Percentiles rank a stretch among this genome's conserved stretches.
These are phyloP conservation scores for Metarhizium rileyi DNA, from an alignment of 2,329 filamentous ascomycete genomes.

Conservation along the genomic window DNA sequence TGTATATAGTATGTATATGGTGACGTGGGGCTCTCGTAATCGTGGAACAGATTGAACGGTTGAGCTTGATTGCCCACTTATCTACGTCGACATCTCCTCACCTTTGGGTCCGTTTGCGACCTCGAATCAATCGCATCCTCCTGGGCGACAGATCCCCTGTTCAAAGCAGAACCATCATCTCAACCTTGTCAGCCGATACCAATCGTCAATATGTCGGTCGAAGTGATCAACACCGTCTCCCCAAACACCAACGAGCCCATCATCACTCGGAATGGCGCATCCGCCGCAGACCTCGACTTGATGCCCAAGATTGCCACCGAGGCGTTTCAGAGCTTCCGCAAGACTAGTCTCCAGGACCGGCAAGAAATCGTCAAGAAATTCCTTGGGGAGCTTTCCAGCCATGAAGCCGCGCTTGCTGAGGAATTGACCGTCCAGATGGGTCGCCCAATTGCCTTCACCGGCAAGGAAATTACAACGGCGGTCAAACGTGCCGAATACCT, in stretches of 20 bases:
- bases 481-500: slow-evolving; percentile 79
- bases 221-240: slow-evolving; percentile 70
- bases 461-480: slow-evolving; percentile 75
- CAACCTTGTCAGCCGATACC: not conserved
- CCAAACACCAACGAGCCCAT: slow-evolving; percentile 81
- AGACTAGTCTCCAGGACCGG: slow-evolving; percentile 64
- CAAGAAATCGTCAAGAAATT: slow-evolving; percentile 76
- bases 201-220: slow-evolving; percentile 45
- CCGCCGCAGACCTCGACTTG: slow-evolving; percentile 56
- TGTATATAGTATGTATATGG: no score
- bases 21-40: not conserved
- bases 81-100: not conserved
- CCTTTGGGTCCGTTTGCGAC: not conserved
- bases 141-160: not conserved
- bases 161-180: not conserved
- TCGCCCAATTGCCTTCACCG: slow-evolving; percentile 77
- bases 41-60: not conserved
- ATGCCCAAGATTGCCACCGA: slow-evolving; percentile 63
- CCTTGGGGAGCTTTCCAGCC: slow-evolving; percentile 57
- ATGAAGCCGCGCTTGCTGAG: slow-evolving; percentile 69
- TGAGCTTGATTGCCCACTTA: not conserved
- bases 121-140: not conserved
- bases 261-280: slow-evolving; percentile 66
- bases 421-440: slow-evolving; percentile 96
- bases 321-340: slow-evolving; percentile 68